Evolutionary conservation across 1,139 yeast species (phyloP), one percentile per base, ranked within the genome.

Genomic region (Nakaseomyces uthaithaninus): DNA sequence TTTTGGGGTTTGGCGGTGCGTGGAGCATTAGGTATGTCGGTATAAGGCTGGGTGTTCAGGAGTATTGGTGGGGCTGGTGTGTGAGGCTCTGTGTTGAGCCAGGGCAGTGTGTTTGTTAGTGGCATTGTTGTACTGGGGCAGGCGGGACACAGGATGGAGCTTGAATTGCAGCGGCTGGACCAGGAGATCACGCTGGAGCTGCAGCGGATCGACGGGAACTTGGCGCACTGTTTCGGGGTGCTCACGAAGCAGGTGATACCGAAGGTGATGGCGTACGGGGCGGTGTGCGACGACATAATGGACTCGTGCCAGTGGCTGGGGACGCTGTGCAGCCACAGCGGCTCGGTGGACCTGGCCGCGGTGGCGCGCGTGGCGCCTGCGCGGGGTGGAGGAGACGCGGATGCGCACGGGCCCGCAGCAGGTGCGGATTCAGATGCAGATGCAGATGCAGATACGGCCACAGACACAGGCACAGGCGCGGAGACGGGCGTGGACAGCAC

Each of bases 181-280:
- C 94, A 84, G 57, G 83, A 79, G 52, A 83, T 86, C 33, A 85
- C 95, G 0, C 64, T 82, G 40, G 76, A 80, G 2, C 63, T 87
- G 39, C 95, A 85, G 58, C 81, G 79, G 45, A 83, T 87, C 23
- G 95, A 87, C 61, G 72, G 77, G 5, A 59, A 60, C 41, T 44
- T 59, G n/a, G 49, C 53, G 35, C 48, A 52, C 42, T 56, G 62
- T 38, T 58, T 57, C 40, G 47, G 45, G 35, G 52, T 47, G 42
- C 52, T 59, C 18, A 57, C 62, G 14, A 56, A 55, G 38, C 56
- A 55, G 26, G 52, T 59, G 18, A 58, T 58, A 12, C 62, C 63
- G 12, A 42, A 48, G 40, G 58, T 59, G 23, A 44, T 53, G 27
- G 45, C 44, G 22, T 59, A 57, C 40, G 55, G 57, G 12, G 46